These are phyloP conservation scores for Ophiosphaerella herpotricha DNA, from an alignment of 2,329 filamentous ascomycete species.

Conservation along the genomic window DNA sequence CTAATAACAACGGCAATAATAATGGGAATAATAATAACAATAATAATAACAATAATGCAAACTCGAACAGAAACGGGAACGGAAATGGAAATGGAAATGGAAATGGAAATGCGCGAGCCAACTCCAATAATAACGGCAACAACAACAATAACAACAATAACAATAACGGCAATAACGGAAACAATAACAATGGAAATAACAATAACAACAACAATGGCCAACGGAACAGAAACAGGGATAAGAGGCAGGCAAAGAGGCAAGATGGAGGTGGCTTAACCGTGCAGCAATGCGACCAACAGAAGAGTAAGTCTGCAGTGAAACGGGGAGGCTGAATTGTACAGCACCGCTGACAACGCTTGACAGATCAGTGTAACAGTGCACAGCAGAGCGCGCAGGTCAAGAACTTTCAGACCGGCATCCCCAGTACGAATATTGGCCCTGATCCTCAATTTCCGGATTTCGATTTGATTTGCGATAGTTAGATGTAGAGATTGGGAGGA, in stretches of 20 bases:
- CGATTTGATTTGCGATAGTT: slow-evolving; percentile 42
- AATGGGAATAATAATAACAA: not conserved
- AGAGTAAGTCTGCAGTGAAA: slow-evolving; percentile 15
- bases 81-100: not conserved
- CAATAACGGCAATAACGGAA: not conserved
- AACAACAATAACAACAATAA: slow-evolving; percentile 3
- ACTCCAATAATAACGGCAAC: not conserved
- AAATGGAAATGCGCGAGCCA: not conserved
- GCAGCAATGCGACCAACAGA: slow-evolving; percentile 27
- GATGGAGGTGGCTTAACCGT: slow-evolving; percentile 18
- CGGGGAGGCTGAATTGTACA: not conserved
- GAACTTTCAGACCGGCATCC: slow-evolving; percentile 29
- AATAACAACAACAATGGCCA: slow-evolving; percentile 2
- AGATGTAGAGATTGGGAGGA: no score
- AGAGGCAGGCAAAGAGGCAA: slow-evolving; percentile 9
- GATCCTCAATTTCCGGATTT: slow-evolving; percentile 46
- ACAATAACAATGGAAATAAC: not conserved
- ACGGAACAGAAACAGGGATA: not conserved
- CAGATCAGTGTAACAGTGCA: slow-evolving; percentile 35
- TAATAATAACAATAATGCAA: not conserved
- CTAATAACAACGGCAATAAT: not conserved
- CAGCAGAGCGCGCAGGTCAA: slow-evolving; percentile 33
- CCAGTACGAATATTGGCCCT: slow-evolving; percentile 41
- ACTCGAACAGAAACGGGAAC: not conserved
- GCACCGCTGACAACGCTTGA: not conserved